Evolutionary conservation across 2,329 filamentous ascomycete species (phyloP), one percentile per base, ranked within the genome.

Genomic region (Sporothrix sp.): DNA sequence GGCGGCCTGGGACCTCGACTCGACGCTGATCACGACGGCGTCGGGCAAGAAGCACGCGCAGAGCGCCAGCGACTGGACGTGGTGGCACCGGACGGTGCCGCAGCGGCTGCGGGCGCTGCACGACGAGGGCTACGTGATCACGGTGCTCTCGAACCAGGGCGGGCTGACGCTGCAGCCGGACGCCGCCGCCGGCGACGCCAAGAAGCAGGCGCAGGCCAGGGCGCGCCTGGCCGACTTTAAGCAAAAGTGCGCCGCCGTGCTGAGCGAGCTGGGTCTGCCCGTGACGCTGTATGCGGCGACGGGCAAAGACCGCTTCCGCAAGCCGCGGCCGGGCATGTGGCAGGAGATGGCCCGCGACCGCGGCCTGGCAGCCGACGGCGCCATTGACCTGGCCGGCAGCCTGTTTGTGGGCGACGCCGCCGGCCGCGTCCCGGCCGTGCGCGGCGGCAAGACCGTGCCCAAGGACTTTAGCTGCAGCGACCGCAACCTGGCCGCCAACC

Each of bases 321-420:
- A 98, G 67, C 93, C 93, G 4, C 75, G 90, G 35, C 74, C 72
- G 2, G 91, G 90, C 18, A 96, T 97, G 86, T 98, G 93, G 91
- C 72, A 74, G 25, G 73, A 76, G 58, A 56, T 78, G 4, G 72
- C 72, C 55, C 66, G 75, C 0, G 82, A 87, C 59, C 77, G 9
- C 1, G 28, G n/a, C 27, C 67, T 76, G 39, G 69, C 3, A 2
- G 3, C 6, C 36, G 20, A 38, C 36, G 18, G 35, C 16, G 18
- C 16, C 35, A 37, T 95, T n/a, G 84, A 95, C 63, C 64, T 86
- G 30, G 68, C 76, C 14, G 70, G 73, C 3, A 94, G 87, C 21
- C 72, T 96, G 56, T 96, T 95, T 62, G 82, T 98, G 39, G 93
- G 93, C 39, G 93, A 98, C 69, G 93, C 93, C 7, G 81, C 76